Evolutionary conservation across 441 rosid species (phyloP).

Genomic region (Eruca vesicaria): DNA sequence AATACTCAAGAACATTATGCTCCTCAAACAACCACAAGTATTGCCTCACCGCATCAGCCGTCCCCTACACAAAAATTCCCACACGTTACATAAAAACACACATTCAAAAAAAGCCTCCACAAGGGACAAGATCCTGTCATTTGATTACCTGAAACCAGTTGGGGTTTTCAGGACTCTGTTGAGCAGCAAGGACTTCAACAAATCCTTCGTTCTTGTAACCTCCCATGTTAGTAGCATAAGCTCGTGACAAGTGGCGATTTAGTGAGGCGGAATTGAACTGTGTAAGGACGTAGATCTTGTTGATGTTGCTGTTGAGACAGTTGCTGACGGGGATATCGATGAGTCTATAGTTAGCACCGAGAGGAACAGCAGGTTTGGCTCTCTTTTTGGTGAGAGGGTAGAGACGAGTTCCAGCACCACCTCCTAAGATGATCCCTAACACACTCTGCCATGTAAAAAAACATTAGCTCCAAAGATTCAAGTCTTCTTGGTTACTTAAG

Average conservation of each 20-base stretch:
- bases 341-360: conserved; percentile 91
- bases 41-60: conserved; percentile 68
- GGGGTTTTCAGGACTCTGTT: conserved; percentile 96
- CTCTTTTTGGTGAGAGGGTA: conserved; percentile 92
- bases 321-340: conserved; percentile 97
- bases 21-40: conserved; percentile 85
- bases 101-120: neutral
- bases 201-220: conserved; percentile 97
- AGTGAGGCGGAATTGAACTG: conserved; percentile 95
- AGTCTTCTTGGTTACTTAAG: too few relatives aligned
- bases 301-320: conserved; percentile 86
- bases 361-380: conserved; percentile 93
- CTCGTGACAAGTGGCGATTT: conserved; percentile 89
- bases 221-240: conserved; percentile 93
- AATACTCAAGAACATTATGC: conserved; percentile 83
- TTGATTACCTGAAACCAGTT: conserved; percentile 73
- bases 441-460: conserved; percentile 59
- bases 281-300: conserved; percentile 90
- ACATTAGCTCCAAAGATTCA: neutral
- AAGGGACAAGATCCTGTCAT: neutral
- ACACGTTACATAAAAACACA: neutral
- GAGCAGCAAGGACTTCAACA: conserved; percentile 97
- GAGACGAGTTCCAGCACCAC: conserved; percentile 93
- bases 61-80: conserved; percentile 41
- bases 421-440: conserved; percentile 89